Percentiles rank a stretch among this genome's conserved stretches.
These are phyloP conservation scores for Aspergillus versicolor DNA, from an alignment of 2,329 filamentous ascomycete genomes.

Conservation along the genomic window DNA sequence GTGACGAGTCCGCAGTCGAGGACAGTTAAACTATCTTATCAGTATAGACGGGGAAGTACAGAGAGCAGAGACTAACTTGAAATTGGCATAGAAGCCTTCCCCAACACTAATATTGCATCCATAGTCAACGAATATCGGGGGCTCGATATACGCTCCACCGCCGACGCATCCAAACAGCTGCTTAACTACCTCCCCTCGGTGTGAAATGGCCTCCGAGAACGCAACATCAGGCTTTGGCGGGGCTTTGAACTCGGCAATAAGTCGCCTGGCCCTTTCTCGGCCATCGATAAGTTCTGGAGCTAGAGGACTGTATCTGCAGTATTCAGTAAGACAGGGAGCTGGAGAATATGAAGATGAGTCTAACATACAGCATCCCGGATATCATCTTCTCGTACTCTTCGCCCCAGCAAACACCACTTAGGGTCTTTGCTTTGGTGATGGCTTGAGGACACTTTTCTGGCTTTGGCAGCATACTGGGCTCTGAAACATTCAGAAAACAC, in stretches of 20 bases:
- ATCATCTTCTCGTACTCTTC: conserved; percentile 16
- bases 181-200: conserved; percentile 4
- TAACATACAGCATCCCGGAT: conserved; percentile 13
- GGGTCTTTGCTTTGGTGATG: not conserved
- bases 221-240: not conserved
- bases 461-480: not conserved
- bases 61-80: conserved; percentile 9
- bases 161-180: conserved; percentile 14
- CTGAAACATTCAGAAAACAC: too few relatives aligned
- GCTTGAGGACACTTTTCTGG: not conserved
- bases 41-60: conserved; percentile 27
- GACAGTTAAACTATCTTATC: conserved; percentile 49
- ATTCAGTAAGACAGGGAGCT: too few relatives aligned
- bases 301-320: conserved; percentile 10
- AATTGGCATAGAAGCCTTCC: conserved; percentile 20
- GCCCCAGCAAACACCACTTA: conserved; percentile 5
- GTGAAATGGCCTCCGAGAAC: not conserved
- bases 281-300: conserved; percentile 12
- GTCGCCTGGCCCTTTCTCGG: conserved; percentile 9
- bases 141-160: conserved; percentile 17
- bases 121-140: conserved; percentile 22
- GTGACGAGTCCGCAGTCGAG: conserved; percentile 52
- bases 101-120: conserved; percentile 23
- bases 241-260: conserved; percentile 14
- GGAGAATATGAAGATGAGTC: too few relatives aligned